Base-by-base conservation (phyloP, 371 early-diverging fungal genomes). In the Coemansia sp. region DNA sequence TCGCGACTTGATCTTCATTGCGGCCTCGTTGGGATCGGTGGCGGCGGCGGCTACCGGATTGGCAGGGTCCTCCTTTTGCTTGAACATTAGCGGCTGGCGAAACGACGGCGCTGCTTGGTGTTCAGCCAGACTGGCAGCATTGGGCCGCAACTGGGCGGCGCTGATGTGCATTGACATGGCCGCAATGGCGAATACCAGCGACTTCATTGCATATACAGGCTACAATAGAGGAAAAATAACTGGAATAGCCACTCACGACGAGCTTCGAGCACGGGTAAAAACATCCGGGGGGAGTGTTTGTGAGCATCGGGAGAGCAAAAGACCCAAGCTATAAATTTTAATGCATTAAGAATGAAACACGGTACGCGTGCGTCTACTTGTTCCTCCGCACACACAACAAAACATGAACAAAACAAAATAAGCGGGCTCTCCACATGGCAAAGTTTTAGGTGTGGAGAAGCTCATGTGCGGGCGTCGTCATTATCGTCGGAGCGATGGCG, bases 11-110 rank as follows among this genome's bases (percentile, higher is more conserved):
- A 72, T 72, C 51, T 57, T 68, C 58, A 72, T 67, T 1, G 72
- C 72, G 3, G 72, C 72, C 38, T 67, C 67, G 33, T 72, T 72
- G 0, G 72, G 72, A 34, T 72, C 72, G 18, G 61, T 63, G 4
- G 72, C 72, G 11, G 72, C 72, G 11, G 72, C 72, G 9, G 72
- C 72, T 3, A 72, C 72, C 4, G 72, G 72, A 39, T 72, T 67
- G 3, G 68, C 72, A 4, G 72, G 68, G 29, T 72, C 72, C 36
- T 67, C 68, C 12, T 49, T 49, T 2, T 55, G 55, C 53, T 56
- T 59, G 53, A 51, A 37, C 32, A 72, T 11, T 24, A 12, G 29
- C 6, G 54, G 47, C 57, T 46, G 31, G 16, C 57, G 43, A 47
- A 29, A 36, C n/a, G 47, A 36, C 18, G 34, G n/a, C 10, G n/a